phyloP scores from a whole-genome alignment of 2,329 filamentous ascomycete species.

The Trichoderma koningii region DNA sequence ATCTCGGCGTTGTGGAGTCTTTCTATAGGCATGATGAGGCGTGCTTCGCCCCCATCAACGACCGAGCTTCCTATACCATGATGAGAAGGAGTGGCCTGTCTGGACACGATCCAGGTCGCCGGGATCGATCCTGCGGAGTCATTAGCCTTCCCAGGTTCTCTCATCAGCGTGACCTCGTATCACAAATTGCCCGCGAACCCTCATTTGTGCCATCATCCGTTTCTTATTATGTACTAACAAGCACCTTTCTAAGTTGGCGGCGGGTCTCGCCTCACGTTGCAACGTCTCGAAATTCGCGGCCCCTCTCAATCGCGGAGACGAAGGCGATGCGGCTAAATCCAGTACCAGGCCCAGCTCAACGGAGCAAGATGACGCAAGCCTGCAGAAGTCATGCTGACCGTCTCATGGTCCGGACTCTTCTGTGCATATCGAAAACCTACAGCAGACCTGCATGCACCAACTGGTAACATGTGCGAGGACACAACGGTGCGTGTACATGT shows the following conservation, averaged over 20 bases:
- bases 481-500: neutral
- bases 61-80: neutral
- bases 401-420: neutral
- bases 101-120: conserved; percentile 2
- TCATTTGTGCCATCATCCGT: neutral
- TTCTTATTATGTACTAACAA: neutral
- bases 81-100: neutral
- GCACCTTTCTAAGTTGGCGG: neutral
- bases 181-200: neutral
- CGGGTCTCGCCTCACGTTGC: neutral
- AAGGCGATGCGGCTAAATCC: conserved; percentile 1
- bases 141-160: neutral
- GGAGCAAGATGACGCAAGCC: conserved; percentile 18
- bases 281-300: conserved; percentile 3
- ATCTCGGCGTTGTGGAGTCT: conserved; percentile 14
- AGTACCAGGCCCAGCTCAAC: neutral
- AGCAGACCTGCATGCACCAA: neutral
- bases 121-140: neutral
- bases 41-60: neutral
- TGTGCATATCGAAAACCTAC: neutral
- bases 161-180: neutral
- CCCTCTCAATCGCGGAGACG: conserved; percentile 15
- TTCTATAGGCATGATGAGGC: neutral
- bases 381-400: conserved; percentile 16
- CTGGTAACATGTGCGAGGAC: neutral